Conservation (phyloP, 73 alveolate genomes). For the Paramecium pentaurelia region DNA sequence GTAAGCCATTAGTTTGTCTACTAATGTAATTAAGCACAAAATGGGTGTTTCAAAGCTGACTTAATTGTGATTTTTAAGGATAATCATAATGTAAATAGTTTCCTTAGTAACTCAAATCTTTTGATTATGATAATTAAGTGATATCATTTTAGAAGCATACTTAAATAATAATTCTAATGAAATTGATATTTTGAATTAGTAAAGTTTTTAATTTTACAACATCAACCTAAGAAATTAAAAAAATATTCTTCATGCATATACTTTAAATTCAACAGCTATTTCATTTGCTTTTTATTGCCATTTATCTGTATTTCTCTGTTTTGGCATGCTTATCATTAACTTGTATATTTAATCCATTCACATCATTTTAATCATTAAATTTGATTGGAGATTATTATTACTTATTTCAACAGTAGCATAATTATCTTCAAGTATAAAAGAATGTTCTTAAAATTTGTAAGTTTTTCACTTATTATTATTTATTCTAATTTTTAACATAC, state of each 20-base stretch:
- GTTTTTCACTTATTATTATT: background rate
- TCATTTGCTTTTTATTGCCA: no score
- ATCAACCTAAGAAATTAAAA: no score
- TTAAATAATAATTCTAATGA: conserved; percentile 1
- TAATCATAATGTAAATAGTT: conserved; percentile 68
- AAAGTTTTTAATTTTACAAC: no score
- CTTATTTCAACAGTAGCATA: conserved; percentile 9
- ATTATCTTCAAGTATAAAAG: background rate
- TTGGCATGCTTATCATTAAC: conserved; percentile 70
- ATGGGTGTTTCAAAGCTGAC: conserved; percentile 88
- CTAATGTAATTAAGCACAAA: conserved; percentile 68
- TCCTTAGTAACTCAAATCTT: conserved; percentile 20
- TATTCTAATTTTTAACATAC: background rate
- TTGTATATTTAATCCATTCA: conserved; percentile 76
- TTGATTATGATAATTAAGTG: background rate
- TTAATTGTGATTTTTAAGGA: conserved; percentile 81
- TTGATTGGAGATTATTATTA: background rate
- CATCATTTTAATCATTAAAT: conserved; percentile 70
- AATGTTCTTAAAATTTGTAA: background rate
- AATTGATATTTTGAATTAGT: background rate
- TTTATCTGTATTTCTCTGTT: conserved; percentile 50
- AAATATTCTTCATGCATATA: background rate
- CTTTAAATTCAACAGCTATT: conserved; percentile 58
- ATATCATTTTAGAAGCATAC: conserved; percentile 42
- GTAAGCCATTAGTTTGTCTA: conserved; percentile 57